Evolutionary conservation across 805 yeast species (phyloP).

Genomic region (Wickerhamomyces chaumierensis): DNA sequence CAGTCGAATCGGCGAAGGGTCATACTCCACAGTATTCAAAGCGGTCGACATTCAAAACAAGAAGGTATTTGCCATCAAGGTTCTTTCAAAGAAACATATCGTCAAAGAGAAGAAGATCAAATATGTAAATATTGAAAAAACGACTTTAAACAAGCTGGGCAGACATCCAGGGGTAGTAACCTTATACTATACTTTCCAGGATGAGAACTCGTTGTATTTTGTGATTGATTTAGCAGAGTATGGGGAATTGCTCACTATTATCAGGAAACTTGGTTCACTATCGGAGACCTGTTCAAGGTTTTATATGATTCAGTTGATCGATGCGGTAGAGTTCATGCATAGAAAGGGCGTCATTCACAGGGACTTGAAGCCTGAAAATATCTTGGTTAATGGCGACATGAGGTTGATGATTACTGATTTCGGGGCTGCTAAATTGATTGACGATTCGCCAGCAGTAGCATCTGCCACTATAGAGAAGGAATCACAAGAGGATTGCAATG

Average conservation of each 20-base stretch:
- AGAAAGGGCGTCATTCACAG: slow-evolving; percentile 84
- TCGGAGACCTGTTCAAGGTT: slow-evolving; percentile 68
- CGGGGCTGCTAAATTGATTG: slow-evolving; percentile 87
- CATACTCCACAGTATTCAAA: slow-evolving; percentile 86
- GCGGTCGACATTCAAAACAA: slow-evolving; percentile 68
- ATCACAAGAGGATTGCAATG: too few species aligned
- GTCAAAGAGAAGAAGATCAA: slow-evolving; percentile 91
- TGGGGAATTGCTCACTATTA: slow-evolving; percentile 81
- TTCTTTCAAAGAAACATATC: slow-evolving; percentile 83
- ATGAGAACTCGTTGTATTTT: slow-evolving; percentile 74
- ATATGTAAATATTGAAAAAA: slow-evolving; percentile 91
- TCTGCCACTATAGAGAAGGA: too few species aligned
- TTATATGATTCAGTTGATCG: slow-evolving; percentile 80
- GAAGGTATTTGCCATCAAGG: slow-evolving; percentile 80
- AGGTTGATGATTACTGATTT: slow-evolving; percentile 89
- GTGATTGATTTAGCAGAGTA: slow-evolving; percentile 91
- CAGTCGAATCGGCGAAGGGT: slow-evolving; percentile 84
- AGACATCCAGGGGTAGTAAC: slow-evolving; percentile 93
- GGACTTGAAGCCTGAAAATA: slow-evolving; percentile 91
- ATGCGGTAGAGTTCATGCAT: slow-evolving; percentile 83
- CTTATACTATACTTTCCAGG: slow-evolving; percentile 90
- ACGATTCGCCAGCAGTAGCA: slow-evolving; percentile 13
- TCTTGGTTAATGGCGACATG: slow-evolving; percentile 74
- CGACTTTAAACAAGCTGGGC: slow-evolving; percentile 77
- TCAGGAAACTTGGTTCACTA: slow-evolving; percentile 67